Conservation (phyloP, 2,329 filamentous ascomycete species). For the Onygenales sp. region DNA sequence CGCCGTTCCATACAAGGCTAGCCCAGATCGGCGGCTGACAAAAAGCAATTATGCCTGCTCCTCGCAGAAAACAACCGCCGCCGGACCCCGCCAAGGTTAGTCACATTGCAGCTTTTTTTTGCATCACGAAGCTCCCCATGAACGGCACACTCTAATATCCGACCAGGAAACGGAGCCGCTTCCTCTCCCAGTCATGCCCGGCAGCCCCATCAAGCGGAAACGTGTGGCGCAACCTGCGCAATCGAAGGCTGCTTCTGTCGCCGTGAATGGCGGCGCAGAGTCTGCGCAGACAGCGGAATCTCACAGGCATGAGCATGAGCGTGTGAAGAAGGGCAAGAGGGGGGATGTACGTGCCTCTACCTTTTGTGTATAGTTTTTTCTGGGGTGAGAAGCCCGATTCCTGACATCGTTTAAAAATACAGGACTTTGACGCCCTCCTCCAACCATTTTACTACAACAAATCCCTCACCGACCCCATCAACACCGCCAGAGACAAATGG, state of each 20-base stretch:
- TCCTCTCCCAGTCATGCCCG: conserved; percentile 3
- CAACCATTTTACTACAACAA: conserved; percentile 64
- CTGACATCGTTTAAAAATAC: background rate
- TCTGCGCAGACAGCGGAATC: background rate
- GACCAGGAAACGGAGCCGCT: background rate
- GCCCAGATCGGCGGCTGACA: too few relatives aligned
- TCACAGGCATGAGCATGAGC: background rate
- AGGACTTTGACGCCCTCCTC: conserved; percentile 53
- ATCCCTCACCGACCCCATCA: conserved; percentile 57
- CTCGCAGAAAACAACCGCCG: conserved; percentile 25
- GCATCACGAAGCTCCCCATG: conserved; percentile 14
- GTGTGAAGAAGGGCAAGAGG: background rate
- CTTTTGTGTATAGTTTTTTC: too few relatives aligned
- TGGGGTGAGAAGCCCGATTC: too few relatives aligned
- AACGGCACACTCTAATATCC: conserved; percentile 3
- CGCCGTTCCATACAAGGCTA: background rate
- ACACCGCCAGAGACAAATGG: conserved; percentile 78
- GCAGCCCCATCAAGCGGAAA: conserved; percentile 6
- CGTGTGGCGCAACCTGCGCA: conserved; percentile 2
- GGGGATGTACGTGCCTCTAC: background rate
- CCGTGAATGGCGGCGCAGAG: background rate
- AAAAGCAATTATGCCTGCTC: conserved; percentile 3
- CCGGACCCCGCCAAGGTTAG: conserved; percentile 22
- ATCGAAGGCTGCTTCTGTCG: background rate
- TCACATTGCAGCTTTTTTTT: background rate